Conservation (phyloP, 257 asterid species). For the Asclepias syriaca region DNA sequence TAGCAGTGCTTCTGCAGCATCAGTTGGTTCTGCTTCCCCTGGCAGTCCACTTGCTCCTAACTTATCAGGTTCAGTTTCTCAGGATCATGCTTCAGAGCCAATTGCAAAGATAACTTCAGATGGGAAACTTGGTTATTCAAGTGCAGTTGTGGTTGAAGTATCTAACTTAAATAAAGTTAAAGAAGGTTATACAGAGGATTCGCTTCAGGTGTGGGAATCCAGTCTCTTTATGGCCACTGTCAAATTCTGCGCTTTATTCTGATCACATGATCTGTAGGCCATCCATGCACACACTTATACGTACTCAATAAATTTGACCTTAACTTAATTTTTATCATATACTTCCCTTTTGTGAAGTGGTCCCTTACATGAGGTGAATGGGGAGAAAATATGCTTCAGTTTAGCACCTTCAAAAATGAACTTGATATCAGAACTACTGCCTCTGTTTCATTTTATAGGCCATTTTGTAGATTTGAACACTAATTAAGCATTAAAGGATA, state of each 20-base stretch:
- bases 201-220: constrained; percentile 59
- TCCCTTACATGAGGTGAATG: background rate
- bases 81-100: constrained; percentile 73
- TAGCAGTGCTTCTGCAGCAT: constrained; percentile 62
- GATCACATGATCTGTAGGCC: background rate
- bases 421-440: background rate
- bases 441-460: background rate
- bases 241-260: background rate
- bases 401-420: background rate
- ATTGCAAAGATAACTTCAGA: constrained; percentile 72
- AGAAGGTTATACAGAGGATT: constrained; percentile 97
- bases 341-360: background rate
- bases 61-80: constrained; percentile 62
- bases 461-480: background rate
- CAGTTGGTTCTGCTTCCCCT: constrained; percentile 90
- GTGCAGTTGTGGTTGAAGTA: constrained; percentile 94
- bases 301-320: background rate
- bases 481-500: too few relatives aligned
- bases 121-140: constrained; percentile 84
- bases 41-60: constrained; percentile 89
- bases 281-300: background rate
- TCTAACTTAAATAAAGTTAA: constrained; percentile 97
- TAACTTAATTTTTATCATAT: background rate
- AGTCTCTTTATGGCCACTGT: background rate
- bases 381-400: background rate